Conservation (phyloP, 2,329 filamentous ascomycete species). For the Bipolaris zeicola region DNA sequence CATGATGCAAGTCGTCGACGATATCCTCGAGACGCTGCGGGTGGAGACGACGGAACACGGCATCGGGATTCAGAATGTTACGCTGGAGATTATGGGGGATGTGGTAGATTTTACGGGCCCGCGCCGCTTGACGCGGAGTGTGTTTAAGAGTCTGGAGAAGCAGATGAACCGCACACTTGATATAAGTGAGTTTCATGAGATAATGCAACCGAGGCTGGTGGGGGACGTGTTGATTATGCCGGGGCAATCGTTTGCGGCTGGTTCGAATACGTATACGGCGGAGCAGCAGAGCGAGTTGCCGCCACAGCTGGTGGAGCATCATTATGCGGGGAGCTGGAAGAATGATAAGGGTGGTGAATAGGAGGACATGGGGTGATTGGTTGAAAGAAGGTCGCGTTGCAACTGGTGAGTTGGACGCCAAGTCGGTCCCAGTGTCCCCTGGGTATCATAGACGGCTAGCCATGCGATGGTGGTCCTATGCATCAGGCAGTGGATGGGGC, state of each 20-base stretch:
- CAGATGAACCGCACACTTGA: slow-evolving; percentile 20
- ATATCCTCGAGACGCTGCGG: slow-evolving; percentile 30
- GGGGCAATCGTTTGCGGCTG: slow-evolving; percentile 22
- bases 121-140: slow-evolving; percentile 29
- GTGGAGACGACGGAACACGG: slow-evolving; percentile 17
- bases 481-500: not conserved
- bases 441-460: not conserved
- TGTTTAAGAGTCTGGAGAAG: slow-evolving; percentile 32
- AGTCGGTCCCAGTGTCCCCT: not conserved
- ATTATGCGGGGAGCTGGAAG: slow-evolving; percentile 32
- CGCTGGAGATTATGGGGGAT: slow-evolving; percentile 30
- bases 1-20: slow-evolving; percentile 34
- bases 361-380: not conserved
- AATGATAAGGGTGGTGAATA: slow-evolving; percentile 25
- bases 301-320: slow-evolving; percentile 20
- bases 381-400: too few species aligned
- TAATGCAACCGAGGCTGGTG: slow-evolving; percentile 35
- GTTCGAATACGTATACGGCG: slow-evolving; percentile 17
- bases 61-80: slow-evolving; percentile 23
- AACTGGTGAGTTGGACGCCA: too few species aligned
- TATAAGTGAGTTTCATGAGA: slow-evolving; percentile 22
- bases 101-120: slow-evolving; percentile 41
- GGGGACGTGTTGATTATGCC: slow-evolving; percentile 36
- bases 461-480: not conserved
- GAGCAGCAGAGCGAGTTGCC: slow-evolving; percentile 12